phyloP scores from a whole-genome alignment of 2,329 filamentous ascomycete genomes.

The Ascochyta viciae-villosae region DNA sequence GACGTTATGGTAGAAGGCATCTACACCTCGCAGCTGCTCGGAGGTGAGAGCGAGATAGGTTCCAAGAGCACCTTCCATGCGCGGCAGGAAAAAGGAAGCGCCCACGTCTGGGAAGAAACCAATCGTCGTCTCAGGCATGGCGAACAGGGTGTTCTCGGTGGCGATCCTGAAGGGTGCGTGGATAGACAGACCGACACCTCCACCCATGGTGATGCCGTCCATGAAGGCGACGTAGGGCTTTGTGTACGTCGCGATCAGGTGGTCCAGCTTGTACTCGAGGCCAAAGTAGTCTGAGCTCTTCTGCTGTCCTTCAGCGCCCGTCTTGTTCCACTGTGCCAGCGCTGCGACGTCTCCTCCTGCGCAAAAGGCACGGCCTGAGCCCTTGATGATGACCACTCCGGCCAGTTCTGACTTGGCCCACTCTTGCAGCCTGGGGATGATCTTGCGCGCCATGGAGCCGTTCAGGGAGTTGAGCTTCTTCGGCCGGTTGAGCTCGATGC shows the following conservation, averaged over 20 bases:
- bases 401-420: slow-evolving; percentile 96
- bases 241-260: slow-evolving; percentile 88
- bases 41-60: slow-evolving; percentile 95
- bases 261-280: slow-evolving; percentile 95
- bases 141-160: slow-evolving; percentile 92
- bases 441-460: slow-evolving; percentile 94
- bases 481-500: slow-evolving; percentile 92
- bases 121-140: slow-evolving; percentile 98
- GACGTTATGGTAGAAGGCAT: slow-evolving; percentile 88
- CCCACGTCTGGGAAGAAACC: slow-evolving; percentile 99
- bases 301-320: slow-evolving; percentile 72
- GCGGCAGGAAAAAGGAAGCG: slow-evolving; percentile 92
- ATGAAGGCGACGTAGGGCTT: slow-evolving; percentile 96
- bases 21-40: slow-evolving; percentile 78
- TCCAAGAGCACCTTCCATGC: slow-evolving; percentile 84
- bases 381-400: slow-evolving; percentile 91
- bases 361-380: slow-evolving; percentile 85
- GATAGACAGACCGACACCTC: slow-evolving; percentile 90
- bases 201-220: slow-evolving; percentile 98
- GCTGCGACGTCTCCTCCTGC: slow-evolving; percentile 89
- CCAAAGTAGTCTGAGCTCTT: slow-evolving; percentile 85
- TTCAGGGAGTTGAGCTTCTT: slow-evolving; percentile 91
- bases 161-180: slow-evolving; percentile 97
- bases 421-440: slow-evolving; percentile 85
- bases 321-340: slow-evolving; percentile 75